Base-by-base conservation (phyloP, 1,284 basidiomycete species). In the Sutorius eximius region DNA sequence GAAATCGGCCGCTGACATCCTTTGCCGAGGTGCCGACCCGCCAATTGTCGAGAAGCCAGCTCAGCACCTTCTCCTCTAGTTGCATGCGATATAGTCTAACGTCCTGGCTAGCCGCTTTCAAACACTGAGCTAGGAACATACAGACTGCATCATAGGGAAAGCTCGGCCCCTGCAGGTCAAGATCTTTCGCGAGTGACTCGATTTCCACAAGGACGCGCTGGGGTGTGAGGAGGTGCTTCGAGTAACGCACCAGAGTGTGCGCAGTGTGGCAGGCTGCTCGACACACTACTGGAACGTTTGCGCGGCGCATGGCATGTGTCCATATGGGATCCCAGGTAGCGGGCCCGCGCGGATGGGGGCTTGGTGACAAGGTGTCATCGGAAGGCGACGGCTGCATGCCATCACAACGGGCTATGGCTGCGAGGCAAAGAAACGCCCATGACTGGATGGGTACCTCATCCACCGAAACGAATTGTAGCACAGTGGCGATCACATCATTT, bases 141-240 rank as follows among this genome's bases (percentile, higher is more conserved):
- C 93, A 95, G 24, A 95, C 89, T 1, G 94, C 85, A 64, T 98
- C 95, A 62, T 82, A 88, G 0, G 93, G 90, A 60, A 82, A 86
- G 2, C 85, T 75, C 2, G 95, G 94, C 0, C 93, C 93, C 71
- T 96, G 93, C 15, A 95, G 80, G 61, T 93, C 87, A 52, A 98
- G 75, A 60, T 93, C 89, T 59, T 85, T 86, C 2, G 86, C 79
- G 45, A 97, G 74, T 0, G 77, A 75, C 65, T 93, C 89, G 45
- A 97, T 82, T 65, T 93, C 91, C 1, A 75, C 66, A 12, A 89
- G 73, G 36, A 88, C 72, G 4, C 78, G 78, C 12, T 83, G 81
- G 11, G 77, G 70, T 1, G 83, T 77, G 32, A 95, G 73, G 22
- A 77, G 70, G 18, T 69, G 66, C 20, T 70, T 70, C 48, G 72